Evolutionary conservation across 148 eudicot genomes (phyloP), one percentile per base, ranked within the genome.

Genomic region (Rhododendron griersonianum): DNA sequence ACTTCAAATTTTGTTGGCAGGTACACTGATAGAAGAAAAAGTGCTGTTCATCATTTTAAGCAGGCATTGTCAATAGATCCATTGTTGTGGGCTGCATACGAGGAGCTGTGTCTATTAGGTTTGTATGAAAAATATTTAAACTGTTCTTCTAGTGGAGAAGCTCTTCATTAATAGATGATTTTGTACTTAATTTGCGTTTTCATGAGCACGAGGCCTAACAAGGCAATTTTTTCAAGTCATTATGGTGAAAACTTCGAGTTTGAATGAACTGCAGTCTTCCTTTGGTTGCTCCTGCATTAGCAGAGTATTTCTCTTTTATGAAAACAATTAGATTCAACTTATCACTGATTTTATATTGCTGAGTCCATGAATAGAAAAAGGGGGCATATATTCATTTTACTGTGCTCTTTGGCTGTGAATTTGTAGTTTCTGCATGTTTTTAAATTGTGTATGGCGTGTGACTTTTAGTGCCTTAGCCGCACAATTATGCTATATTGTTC

Each of bases 101-200:
- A 98, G 85, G 98, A 95, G 88, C 92, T 98, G 10, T 98, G 98
- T 88, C 79, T 90, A 69, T 94, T 98, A 92, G 99, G 99, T 98
- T 87, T 83, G 91, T 80, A 7, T 14, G 59, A 19, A 37, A n/a
- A 39, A 23, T 74, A 45, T 39, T 75, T 13, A 65, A 28, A 65
- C 37, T 51, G 57, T 30, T 81, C 67, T 85, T 33, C 35, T 35
- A 11, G 18, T 77, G 23, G n/a, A 67, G 33, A 76, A 30, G 41
- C 73, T 77, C 51, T 74, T 16, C 53, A 61, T 23, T 83, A 61
- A 69, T 81, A 80, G 83, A 67, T 86, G 80, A 67, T 86, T 51
- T 47, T 84, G 9, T 73, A 21, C 50, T 59, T 61, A 25, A 84
- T 37, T 84, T 53, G 48, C 28, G 1, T 51, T 33, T 30, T 73